A percentile compares a stretch with the other conserved stretches of the same genome.
Conservation (phyloP, 2,329 filamentous ascomycete genomes). For the Biscogniauxia sp. region DNA sequence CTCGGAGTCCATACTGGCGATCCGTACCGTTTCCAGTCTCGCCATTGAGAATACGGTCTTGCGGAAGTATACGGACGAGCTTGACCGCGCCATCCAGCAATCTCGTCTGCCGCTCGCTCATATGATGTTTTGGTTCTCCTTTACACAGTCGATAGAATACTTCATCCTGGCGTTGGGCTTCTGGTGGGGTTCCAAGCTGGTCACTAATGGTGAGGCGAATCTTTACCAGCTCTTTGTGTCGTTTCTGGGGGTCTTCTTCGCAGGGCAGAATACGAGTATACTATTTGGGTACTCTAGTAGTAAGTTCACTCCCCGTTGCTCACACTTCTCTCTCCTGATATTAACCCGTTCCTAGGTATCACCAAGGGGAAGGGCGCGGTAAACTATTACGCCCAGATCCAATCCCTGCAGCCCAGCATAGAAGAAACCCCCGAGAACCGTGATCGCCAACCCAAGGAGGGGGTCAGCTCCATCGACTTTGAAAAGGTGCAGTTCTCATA, state of each 20-base stretch:
- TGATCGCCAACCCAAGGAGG: constrained; percentile 32
- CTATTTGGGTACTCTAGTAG: constrained; percentile 49
- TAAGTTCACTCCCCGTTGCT: constrained; percentile 6
- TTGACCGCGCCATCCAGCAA: constrained; percentile 23
- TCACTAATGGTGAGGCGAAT: constrained; percentile 37
- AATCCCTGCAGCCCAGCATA: constrained; percentile 40
- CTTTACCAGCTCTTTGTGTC: constrained; percentile 47
- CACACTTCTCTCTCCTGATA: too few relatives aligned
- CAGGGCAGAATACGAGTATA: constrained; percentile 39
- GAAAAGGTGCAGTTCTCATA: constrained; percentile 63
- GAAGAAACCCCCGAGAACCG: constrained; percentile 41
- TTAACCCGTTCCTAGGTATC: constrained; percentile 33
- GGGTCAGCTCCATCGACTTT: constrained; percentile 42
- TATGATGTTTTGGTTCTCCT: constrained; percentile 27
- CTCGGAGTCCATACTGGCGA: constrained; percentile 43
- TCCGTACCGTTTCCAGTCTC: constrained; percentile 44
- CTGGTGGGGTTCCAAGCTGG: constrained; percentile 37
- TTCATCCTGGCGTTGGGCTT: constrained; percentile 32
- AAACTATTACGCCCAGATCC: constrained; percentile 51
- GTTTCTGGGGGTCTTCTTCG: constrained; percentile 50
- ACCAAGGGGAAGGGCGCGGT: constrained; percentile 49
- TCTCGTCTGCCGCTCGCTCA: constrained; percentile 10
- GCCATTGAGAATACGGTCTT: constrained; percentile 36
- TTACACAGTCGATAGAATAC: constrained; percentile 31
- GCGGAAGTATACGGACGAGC: constrained; percentile 32